Base-by-base conservation (phyloP, 2,329 filamentous ascomycete genomes). In the Ophiostoma pallidulum region DNA sequence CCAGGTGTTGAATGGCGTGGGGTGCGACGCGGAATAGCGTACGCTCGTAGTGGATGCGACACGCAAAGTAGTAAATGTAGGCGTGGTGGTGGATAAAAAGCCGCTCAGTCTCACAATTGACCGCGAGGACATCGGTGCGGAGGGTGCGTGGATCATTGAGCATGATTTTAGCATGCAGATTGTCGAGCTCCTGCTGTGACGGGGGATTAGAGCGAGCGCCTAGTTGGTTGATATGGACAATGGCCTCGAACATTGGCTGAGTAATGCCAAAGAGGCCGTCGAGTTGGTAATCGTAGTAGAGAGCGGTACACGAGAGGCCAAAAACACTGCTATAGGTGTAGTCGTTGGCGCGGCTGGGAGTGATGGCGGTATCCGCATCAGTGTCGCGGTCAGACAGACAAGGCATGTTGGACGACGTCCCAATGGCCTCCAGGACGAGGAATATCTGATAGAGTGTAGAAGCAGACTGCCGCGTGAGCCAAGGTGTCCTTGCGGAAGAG, bases 41-140 rank as follows among this genome's bases (percentile, higher is more conserved):
- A 19, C 46, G 46, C 19, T 43, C 33, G 33, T 43, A 47, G 32
- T 47, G 45, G 32, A 47, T 47, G 45, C 38, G 38, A n/a, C 38
- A 41, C 4, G 45, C 45, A 26, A 31, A 47, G 31, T 47, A 47
- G 32, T 36, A 47, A 24, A 42, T 31, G 26, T 43, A 48, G 12
- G 46, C 46, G 19, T 48, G 46, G 33, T 48, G 46, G 16, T 16
- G 32, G 8, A 43, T n/a, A n/a, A 43, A 26, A 5, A 18, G 39
- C 6, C 40, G 39, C 26, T 42, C 38, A 1, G 22, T 37, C 6
- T 28, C n/a, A 16, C 12, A 20, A 13, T 8, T 22, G 4, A 4
- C n/a, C 19, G 13, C 19, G 14, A 14, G 37, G 9, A 20, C 20
- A n/a, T 24, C 38, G 16, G 18, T 3, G n/a, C 38, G 32, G 22